Evolutionary conservation across 495 filamentous ascomycete genomes (phyloP).

Genomic region (Cladorrhinum samala): DNA sequence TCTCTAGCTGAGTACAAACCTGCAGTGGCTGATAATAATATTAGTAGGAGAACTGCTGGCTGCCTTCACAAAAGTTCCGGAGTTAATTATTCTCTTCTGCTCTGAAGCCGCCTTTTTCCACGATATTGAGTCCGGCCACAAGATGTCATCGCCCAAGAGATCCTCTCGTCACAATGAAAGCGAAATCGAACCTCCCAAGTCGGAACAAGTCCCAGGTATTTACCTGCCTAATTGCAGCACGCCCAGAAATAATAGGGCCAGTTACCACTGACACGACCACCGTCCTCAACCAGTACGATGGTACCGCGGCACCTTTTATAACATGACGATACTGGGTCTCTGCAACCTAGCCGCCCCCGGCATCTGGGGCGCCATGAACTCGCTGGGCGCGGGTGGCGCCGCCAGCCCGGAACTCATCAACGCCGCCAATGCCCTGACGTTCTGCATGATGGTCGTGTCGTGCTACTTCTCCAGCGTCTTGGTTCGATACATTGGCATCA

Average conservation of each 20-base stretch:
- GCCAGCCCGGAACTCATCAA: slow-evolving; percentile 60
- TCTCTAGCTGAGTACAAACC: too few species aligned
- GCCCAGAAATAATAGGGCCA: neutral
- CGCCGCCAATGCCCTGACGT: slow-evolving; percentile 61
- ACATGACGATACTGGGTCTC: slow-evolving; percentile 56
- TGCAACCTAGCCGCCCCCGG: slow-evolving; percentile 60
- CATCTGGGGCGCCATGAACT: slow-evolving; percentile 66
- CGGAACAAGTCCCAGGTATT: slow-evolving; percentile 19
- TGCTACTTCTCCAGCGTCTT: slow-evolving; percentile 51
- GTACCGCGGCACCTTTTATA: slow-evolving; percentile 59
- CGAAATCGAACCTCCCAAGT: slow-evolving; percentile 16
- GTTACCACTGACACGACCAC: too few species aligned
- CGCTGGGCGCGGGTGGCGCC: slow-evolving; percentile 58
- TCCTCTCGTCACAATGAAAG: slow-evolving; percentile 3
- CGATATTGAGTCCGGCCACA: too few species aligned
- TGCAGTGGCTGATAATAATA: too few species aligned
- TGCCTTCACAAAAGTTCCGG: too few species aligned
- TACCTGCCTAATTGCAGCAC: neutral
- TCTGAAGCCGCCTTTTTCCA: too few species aligned
- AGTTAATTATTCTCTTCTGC: too few species aligned
- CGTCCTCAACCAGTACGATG: too few species aligned
- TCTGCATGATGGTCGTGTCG: slow-evolving; percentile 59
- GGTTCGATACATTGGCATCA: slow-evolving; percentile 56
- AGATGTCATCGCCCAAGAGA: neutral
- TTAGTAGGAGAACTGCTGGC: too few species aligned